Evolutionary conservation across 2,329 filamentous ascomycete genomes (phyloP), one percentile per base, ranked within the genome.

Genomic region (Colletotrichum chlorophyti): DNA sequence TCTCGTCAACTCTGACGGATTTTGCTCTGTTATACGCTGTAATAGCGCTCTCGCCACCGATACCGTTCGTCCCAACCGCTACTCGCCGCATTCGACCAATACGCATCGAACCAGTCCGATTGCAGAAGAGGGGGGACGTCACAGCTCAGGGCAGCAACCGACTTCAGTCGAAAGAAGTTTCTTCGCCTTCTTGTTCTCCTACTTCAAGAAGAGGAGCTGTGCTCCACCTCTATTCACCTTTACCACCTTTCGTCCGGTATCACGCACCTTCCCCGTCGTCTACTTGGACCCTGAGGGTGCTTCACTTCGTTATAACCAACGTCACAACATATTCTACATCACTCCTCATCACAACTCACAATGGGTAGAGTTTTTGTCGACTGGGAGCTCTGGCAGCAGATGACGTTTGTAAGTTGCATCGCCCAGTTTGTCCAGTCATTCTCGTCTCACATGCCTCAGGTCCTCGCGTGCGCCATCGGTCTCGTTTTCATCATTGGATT

Each of bases 371-470:
- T 92, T 73, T 91, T 90, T 73, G 68, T 79, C 37, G 80, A 76
- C 46, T 96, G 92, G 93, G 78, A 83, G 65, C 77, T 95, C 67
- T 97, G 93, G 93, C 86, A 95, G 80, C 87, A 96, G 78, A 88
- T 97, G 87, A 91, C 88, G 50, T 91, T 96, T 77, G 93, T 96
- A 78, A 80, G 90, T 81, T n/a, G n/a, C n/a, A n/a, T n/a, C n/a
- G n/a, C n/a, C n/a, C n/a, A n/a, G n/a, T n/a, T n/a, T n/a, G n/a
- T n/a, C n/a, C n/a, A n/a, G n/a, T n/a, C n/a, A n/a, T n/a, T n/a
- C n/a, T n/a, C n/a, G n/a, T n/a, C n/a, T n/a, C 29, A 14, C 5
- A 2, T 14, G 17, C 21, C 8, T 53, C 21, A 96, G 91, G 83
- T 92, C 26, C 82, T 96, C 45, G 91, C 81, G 32, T 84, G 84